phyloP scores from a whole-genome alignment of 352 stramenopile genomes.

The Phytophthora agathidicida region DNA sequence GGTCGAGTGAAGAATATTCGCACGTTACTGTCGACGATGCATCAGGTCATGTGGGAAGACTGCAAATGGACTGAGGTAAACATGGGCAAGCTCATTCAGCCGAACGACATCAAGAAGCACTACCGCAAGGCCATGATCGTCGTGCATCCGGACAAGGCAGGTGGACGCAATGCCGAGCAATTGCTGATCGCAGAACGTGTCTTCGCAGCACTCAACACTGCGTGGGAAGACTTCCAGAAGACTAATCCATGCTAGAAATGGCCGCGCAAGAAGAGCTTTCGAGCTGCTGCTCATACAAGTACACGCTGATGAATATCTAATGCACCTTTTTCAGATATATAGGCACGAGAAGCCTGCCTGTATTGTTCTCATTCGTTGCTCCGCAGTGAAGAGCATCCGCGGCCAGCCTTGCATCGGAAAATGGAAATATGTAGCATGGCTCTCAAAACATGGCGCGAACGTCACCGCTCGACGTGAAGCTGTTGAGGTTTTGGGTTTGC shows the following conservation, averaged over 20 bases:
- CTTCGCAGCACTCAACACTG: slow-evolving; percentile 91
- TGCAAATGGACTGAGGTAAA: slow-evolving; percentile 89
- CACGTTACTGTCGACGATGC: slow-evolving; percentile 91
- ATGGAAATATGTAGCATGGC: slow-evolving; percentile 1
- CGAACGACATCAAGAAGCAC: slow-evolving; percentile 91
- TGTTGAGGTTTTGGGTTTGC: slow-evolving; percentile 11
- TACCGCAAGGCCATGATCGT: slow-evolving; percentile 94
- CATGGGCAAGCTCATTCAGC: slow-evolving; percentile 92
- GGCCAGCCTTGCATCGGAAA: neutral
- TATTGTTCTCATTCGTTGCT: slow-evolving; percentile 26
- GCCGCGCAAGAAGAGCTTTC: slow-evolving; percentile 10
- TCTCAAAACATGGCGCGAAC: slow-evolving; percentile 21
- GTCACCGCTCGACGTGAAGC: slow-evolving; percentile 13
- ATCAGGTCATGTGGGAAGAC: slow-evolving; percentile 91
- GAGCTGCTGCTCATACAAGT: slow-evolving; percentile 20
- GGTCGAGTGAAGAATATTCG: slow-evolving; percentile 92
- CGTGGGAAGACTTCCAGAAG: slow-evolving; percentile 89
- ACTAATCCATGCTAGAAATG: slow-evolving; percentile 64
- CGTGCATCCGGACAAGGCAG: slow-evolving; percentile 92
- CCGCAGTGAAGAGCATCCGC: slow-evolving; percentile 9
- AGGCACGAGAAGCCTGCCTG: slow-evolving; percentile 25
- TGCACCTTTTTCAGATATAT: slow-evolving; percentile 41
- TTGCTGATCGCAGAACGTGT: slow-evolving; percentile 91
- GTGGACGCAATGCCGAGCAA: slow-evolving; percentile 85
- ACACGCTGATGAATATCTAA: slow-evolving; percentile 44